Conservation (phyloP, 768 basidiomycete species). For the Tulasnella sp. region DNA sequence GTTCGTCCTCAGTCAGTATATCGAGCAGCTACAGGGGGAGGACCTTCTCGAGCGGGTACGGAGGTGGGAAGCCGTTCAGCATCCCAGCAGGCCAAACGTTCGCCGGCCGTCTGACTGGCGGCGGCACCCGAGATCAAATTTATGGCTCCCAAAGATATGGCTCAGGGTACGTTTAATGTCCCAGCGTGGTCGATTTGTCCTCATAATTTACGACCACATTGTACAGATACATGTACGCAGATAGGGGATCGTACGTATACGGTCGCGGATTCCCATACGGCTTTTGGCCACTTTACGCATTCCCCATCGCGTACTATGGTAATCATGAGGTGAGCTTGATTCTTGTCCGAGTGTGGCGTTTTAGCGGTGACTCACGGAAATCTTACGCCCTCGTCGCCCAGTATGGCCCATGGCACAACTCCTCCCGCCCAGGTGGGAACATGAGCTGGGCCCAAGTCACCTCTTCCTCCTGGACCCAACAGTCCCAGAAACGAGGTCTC, state of each 20-base stretch:
- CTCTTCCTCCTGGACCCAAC: not conserved
- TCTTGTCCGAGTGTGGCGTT: not conserved
- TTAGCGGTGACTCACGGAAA: not conserved
- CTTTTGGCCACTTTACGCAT: constrained; percentile 10
- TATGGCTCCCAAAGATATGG: constrained; percentile 4
- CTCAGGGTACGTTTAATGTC: constrained; percentile 1
- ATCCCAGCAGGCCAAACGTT: constrained; percentile 3
- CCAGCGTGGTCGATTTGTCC: not conserved
- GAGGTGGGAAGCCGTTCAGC: not conserved
- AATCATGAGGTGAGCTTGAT: constrained; percentile 5
- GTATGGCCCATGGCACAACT: constrained; percentile 14
- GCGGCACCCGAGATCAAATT: constrained; percentile 9
- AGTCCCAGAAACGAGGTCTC: not conserved
- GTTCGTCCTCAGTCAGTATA: not conserved
- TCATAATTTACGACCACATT: not conserved
- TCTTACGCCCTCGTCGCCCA: not conserved
- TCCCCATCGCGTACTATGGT: constrained; percentile 6
- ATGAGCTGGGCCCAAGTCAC: not conserved
- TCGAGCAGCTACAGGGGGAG: not conserved
- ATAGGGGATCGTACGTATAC: constrained; percentile 5
- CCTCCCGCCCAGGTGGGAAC: constrained; percentile 12
- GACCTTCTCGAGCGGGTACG: not conserved
- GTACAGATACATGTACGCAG: not conserved
- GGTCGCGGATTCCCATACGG: constrained; percentile 9
- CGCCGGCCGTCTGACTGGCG: constrained; percentile 6